Conservation (phyloP, 1,284 basidiomycete genomes). For the Athelia sp. region DNA sequence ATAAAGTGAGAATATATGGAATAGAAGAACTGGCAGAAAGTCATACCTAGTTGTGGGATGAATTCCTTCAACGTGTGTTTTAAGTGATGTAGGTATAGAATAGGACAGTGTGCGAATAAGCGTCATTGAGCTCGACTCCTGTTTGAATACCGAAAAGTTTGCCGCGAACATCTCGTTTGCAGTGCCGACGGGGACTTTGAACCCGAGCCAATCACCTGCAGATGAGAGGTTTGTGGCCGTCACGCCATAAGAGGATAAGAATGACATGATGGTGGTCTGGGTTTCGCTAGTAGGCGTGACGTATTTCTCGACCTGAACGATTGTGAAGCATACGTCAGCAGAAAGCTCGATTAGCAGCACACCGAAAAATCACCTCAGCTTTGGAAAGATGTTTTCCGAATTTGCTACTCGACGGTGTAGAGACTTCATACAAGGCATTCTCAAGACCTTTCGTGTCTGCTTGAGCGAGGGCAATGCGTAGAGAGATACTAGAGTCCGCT, state of each 20-base stretch:
- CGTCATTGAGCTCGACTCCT: conserved; percentile 24
- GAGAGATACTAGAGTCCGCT: neutral
- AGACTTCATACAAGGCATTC: conserved; percentile 24
- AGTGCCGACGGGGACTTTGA: conserved; percentile 31
- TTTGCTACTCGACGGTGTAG: conserved; percentile 19
- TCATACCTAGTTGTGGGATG: conserved; percentile 34
- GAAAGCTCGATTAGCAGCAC: too few species aligned
- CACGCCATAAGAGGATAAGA: conserved; percentile 31
- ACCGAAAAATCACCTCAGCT: too few species aligned
- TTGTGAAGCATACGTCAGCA: too few species aligned
- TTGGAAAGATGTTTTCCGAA: conserved; percentile 28
- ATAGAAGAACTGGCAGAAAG: conserved; percentile 32
- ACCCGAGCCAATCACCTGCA: conserved; percentile 35
- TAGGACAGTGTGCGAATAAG: conserved; percentile 34
- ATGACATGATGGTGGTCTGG: conserved; percentile 28
- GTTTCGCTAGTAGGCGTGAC: conserved; percentile 29
- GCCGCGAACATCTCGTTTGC: conserved; percentile 34
- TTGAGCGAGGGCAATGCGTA: conserved; percentile 1
- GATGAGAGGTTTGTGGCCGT: conserved; percentile 23
- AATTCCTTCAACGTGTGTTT: conserved; percentile 33
- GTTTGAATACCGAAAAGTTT: conserved; percentile 32
- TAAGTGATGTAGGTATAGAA: conserved; percentile 32
- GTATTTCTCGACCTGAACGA: conserved; percentile 30
- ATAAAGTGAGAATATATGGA: neutral
- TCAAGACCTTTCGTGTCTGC: conserved; percentile 28